Evolutionary conservation across 1,284 basidiomycete genomes (phyloP).

Genomic region (Termitomyces sp.): DNA sequence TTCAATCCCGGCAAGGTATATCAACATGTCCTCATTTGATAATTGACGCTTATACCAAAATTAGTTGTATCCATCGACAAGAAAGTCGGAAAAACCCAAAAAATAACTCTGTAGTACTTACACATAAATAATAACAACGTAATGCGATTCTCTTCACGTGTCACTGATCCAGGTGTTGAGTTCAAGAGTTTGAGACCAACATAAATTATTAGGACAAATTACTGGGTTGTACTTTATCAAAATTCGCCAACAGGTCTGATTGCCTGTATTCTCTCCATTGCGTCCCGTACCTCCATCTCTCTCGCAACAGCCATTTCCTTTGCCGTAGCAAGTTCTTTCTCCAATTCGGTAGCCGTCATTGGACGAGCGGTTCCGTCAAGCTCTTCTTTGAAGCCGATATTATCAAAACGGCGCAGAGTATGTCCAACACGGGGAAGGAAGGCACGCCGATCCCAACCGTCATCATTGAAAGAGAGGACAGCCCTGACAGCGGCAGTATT

Average conservation of each 20-base stretch:
- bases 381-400: constrained; percentile 51
- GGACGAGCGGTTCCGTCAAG: constrained; percentile 34
- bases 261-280: constrained; percentile 61
- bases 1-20: constrained; percentile 78
- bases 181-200: too few relatives aligned
- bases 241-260: constrained; percentile 39
- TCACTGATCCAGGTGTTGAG: too few relatives aligned
- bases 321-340: constrained; percentile 63
- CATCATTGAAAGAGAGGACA: constrained; percentile 75
- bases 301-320: constrained; percentile 66
- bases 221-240: not conserved
- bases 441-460: constrained; percentile 70
- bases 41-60: not conserved
- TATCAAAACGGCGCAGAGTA: constrained; percentile 64
- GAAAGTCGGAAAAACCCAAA: not conserved
- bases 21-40: constrained; percentile 4
- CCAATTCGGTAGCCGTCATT: constrained; percentile 70
- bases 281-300: constrained; percentile 67
- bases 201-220: too few relatives aligned
- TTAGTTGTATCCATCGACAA: constrained; percentile 30
- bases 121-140: not conserved
- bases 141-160: not conserved
- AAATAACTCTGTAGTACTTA: not conserved
- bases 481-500: constrained; percentile 80
- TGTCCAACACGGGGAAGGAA: constrained; percentile 63